phyloP scores from a whole-genome alignment of 345 rosid species.

The Camelina sativa region DNA sequence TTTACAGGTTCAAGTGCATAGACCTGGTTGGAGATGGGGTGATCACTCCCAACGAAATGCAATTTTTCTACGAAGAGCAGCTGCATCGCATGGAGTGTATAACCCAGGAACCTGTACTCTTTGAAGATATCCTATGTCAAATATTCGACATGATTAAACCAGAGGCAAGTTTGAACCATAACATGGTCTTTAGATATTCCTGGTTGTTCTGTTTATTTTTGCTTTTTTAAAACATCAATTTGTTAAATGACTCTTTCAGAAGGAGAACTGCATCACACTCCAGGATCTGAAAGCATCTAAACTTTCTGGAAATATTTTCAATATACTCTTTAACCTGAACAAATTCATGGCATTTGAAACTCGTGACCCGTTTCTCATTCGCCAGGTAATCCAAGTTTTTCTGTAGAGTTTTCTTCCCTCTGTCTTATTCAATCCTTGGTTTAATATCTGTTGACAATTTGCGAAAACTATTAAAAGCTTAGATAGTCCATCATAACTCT shows the following conservation, averaged over 20 bases:
- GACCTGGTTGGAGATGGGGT: constrained; percentile 90
- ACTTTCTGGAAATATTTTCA: constrained; percentile 84
- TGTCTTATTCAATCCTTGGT: not conserved
- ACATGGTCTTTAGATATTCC: not conserved
- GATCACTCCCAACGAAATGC: constrained; percentile 81
- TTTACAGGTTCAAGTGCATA: constrained; percentile 83
- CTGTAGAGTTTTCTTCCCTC: not conserved
- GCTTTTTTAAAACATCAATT: not conserved
- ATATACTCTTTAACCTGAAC: constrained; percentile 83
- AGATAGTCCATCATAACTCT: too few relatives aligned
- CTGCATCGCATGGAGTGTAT: constrained; percentile 86
- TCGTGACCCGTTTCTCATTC: constrained; percentile 78
- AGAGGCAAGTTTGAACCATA: constrained; percentile 48
- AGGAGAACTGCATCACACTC: constrained; percentile 68
- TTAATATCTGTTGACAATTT: not conserved
- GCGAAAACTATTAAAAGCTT: too few relatives aligned
- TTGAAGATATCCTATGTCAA: constrained; percentile 86
- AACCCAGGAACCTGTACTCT: constrained; percentile 76
- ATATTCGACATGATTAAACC: constrained; percentile 90
- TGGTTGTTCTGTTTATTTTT: not conserved
- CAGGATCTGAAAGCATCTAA: constrained; percentile 66
- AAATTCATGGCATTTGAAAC: constrained; percentile 87
- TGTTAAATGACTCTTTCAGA: constrained; percentile 30
- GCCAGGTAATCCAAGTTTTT: constrained; percentile 57
- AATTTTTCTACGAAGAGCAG: constrained; percentile 89